Evolutionary conservation across 495 filamentous ascomycete genomes (phyloP).

Genomic region (Cercophora newfieldiana): DNA sequence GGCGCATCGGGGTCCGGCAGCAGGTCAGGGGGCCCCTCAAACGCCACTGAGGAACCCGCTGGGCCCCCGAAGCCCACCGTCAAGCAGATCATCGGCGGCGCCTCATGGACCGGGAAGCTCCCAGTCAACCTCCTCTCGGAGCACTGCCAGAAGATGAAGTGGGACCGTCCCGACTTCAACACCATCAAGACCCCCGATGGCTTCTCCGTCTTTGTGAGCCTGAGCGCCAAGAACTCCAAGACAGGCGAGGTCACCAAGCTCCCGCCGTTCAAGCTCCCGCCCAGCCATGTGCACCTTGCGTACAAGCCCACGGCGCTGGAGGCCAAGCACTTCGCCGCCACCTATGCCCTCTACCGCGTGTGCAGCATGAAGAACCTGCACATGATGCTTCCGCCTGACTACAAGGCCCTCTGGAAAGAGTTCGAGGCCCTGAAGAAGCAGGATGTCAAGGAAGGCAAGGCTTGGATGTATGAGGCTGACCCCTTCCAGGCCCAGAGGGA

Average conservation of each 20-base stretch:
- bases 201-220: conserved; percentile 73
- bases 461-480: conserved; percentile 95
- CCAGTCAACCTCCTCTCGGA: conserved; percentile 91
- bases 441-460: conserved; percentile 72
- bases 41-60: conserved; percentile 23
- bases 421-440: conserved; percentile 76
- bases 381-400: conserved; percentile 89
- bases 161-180: conserved; percentile 90
- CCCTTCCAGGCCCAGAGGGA: conserved; percentile 81
- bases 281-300: conserved; percentile 66
- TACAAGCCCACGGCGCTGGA: conserved; percentile 75
- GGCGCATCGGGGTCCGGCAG: conserved; percentile 47
- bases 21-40: conserved; percentile 5
- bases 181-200: conserved; percentile 58
- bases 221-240: conserved; percentile 78
- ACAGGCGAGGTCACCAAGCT: conserved; percentile 72
- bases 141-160: conserved; percentile 92
- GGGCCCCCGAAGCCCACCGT: conserved; percentile 74
- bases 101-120: conserved; percentile 96
- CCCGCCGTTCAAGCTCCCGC: conserved; percentile 79
- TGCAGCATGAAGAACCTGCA: conserved; percentile 93
- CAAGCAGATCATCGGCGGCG: conserved; percentile 86
- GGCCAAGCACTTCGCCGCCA: conserved; percentile 88
- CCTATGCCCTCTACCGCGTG: conserved; percentile 85
- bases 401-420: conserved; percentile 84